Evolutionary conservation across 2,329 filamentous ascomycete genomes (phyloP).

Genomic region (Diatrype stigma): DNA sequence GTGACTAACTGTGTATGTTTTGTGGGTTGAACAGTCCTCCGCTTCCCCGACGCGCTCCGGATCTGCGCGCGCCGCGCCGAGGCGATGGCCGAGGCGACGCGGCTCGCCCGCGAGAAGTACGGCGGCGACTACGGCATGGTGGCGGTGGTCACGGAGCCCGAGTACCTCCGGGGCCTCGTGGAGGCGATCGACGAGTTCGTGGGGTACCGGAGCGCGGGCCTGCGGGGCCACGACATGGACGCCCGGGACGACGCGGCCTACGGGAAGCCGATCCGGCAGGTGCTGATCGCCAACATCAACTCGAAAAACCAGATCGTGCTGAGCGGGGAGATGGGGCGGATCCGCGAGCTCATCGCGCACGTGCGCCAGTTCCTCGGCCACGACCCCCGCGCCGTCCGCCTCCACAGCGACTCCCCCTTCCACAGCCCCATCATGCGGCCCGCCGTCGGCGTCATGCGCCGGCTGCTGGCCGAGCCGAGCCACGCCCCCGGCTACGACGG

Average conservation of each 20-base stretch:
- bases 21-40: no score
- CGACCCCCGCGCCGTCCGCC: conserved; percentile 78
- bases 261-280: conserved; percentile 75
- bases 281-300: conserved; percentile 90
- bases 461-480: conserved; percentile 59
- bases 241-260: conserved; percentile 46
- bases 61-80: conserved; percentile 76
- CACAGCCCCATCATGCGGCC: conserved; percentile 91
- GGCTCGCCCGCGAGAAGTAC: conserved; percentile 58
- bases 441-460: conserved; percentile 69
- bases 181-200: conserved; percentile 76
- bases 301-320: conserved; percentile 95
- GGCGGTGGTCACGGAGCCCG: conserved; percentile 81
- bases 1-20: no score
- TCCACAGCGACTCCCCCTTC: conserved; percentile 87
- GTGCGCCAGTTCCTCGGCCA: conserved; percentile 86
- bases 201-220: conserved; percentile 60
- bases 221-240: conserved; percentile 43
- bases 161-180: conserved; percentile 66
- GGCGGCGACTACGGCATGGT: conserved; percentile 93
- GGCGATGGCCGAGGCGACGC: conserved; percentile 75
- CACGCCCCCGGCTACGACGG: conserved; percentile 48
- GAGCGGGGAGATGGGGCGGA: conserved; percentile 78
- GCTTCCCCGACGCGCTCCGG: conserved; percentile 71
- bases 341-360: conserved; percentile 77